Evolutionary conservation across 371 early-diverging fungal genomes (phyloP).

Genomic region (Umbelopsis sp.): DNA sequence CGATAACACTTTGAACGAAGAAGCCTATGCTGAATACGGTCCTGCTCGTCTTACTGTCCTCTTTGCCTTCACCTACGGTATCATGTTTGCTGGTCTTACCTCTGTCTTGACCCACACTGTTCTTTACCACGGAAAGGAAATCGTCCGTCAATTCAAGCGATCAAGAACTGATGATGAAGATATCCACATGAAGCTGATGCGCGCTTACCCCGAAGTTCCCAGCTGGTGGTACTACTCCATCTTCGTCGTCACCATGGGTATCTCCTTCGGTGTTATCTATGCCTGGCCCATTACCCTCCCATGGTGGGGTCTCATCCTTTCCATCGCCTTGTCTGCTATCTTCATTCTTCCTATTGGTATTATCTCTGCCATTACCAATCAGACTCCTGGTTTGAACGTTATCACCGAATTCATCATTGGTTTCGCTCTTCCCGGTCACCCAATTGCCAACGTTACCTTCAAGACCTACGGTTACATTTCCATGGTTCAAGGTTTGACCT

Average conservation of each 20-base stretch:
- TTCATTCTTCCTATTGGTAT: slow-evolving; percentile 85
- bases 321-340: slow-evolving; percentile 60
- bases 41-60: slow-evolving; percentile 73
- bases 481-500: slow-evolving; percentile 62
- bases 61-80: slow-evolving; percentile 64
- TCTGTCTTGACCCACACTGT: slow-evolving; percentile 66
- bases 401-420: slow-evolving; percentile 74
- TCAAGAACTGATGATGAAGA: slow-evolving; percentile 64
- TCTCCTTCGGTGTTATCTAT: slow-evolving; percentile 56
- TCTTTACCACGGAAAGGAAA: slow-evolving; percentile 68
- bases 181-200: slow-evolving; percentile 73
- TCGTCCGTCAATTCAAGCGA: slow-evolving; percentile 55
- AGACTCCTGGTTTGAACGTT: slow-evolving; percentile 73
- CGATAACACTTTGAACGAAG: slow-evolving; percentile 62
- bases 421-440: slow-evolving; percentile 63
- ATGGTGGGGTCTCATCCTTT: slow-evolving; percentile 75
- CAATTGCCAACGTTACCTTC: slow-evolving; percentile 69
- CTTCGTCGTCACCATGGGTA: slow-evolving; percentile 49
- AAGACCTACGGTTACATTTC: slow-evolving; percentile 70
- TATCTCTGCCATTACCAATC: slow-evolving; percentile 72
- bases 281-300: slow-evolving; percentile 59
- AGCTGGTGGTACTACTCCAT: slow-evolving; percentile 70
- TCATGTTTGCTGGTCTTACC: slow-evolving; percentile 67
- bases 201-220: slow-evolving; percentile 73
- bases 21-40: slow-evolving; percentile 65